These are phyloP conservation scores for Diaporthe longicolla DNA, from an alignment of 2,329 filamentous ascomycete species.

Conservation along the genomic window DNA sequence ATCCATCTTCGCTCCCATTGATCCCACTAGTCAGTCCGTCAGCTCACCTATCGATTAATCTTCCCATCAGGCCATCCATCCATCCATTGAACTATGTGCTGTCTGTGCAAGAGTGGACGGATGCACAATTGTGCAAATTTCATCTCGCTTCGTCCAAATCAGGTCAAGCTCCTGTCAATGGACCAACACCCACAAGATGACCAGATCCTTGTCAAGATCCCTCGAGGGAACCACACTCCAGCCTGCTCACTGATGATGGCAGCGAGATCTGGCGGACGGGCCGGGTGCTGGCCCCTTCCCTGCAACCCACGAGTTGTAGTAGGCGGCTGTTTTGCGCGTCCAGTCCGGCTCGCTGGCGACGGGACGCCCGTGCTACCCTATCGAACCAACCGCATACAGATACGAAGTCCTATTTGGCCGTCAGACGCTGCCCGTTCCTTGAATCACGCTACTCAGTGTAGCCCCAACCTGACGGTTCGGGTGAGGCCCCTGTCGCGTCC, in stretches of 20 bases:
- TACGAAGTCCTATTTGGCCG: constrained; percentile 29
- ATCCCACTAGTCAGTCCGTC: background rate
- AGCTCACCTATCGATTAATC: background rate
- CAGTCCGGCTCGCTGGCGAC: background rate
- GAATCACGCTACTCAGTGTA: background rate
- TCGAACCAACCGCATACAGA: background rate
- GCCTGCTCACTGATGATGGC: background rate
- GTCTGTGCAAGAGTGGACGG: constrained; percentile 29
- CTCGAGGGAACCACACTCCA: background rate
- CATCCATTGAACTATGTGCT: background rate
- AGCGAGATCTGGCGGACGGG: constrained; percentile 3
- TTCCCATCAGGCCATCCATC: background rate
- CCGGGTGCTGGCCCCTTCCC: background rate
- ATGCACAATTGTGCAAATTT: constrained; percentile 27
- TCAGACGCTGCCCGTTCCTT: constrained; percentile 20
- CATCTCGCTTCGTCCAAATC: constrained; percentile 22
- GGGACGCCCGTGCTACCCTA: background rate
- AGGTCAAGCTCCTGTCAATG: constrained; percentile 28
- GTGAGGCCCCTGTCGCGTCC: constrained; percentile 12
- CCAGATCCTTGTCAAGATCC: constrained; percentile 11
- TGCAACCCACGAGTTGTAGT: constrained; percentile 10
- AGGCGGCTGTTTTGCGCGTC: constrained; percentile 1
- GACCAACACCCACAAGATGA: constrained; percentile 20
- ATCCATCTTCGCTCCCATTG: background rate
- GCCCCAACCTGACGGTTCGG: constrained; percentile 14